These are phyloP conservation scores for Corylus americana DNA, from an alignment of 306 rosid species.

Conservation along the genomic window DNA sequence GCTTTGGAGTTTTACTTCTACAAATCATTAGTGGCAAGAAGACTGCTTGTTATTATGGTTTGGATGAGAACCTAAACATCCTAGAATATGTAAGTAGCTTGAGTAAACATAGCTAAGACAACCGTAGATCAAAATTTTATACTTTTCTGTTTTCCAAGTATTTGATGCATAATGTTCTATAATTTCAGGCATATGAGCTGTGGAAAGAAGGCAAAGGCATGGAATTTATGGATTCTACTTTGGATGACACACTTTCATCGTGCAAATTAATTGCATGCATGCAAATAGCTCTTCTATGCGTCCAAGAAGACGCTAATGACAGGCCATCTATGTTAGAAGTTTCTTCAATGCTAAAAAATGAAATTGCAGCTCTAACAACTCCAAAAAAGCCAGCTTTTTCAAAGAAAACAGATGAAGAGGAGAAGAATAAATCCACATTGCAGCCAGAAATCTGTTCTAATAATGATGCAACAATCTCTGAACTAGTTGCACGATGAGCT, in stretches of 20 bases:
- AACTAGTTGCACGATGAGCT: constrained; percentile 7
- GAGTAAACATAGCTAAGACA: background rate
- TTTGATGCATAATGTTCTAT: background rate
- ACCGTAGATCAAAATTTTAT: background rate
- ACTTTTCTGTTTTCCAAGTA: background rate
- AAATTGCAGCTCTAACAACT: background rate
- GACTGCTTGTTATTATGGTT: constrained; percentile 9
- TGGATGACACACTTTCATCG: constrained; percentile 34
- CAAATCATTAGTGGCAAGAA: constrained; percentile 43
- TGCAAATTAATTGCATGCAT: constrained; percentile 35
- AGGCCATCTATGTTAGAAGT: constrained; percentile 42
- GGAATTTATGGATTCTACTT: constrained; percentile 30
- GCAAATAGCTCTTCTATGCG: constrained; percentile 38
- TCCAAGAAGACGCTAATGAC: constrained; percentile 30
- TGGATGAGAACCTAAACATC: constrained; percentile 20
- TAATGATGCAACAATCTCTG: constrained; percentile 16
- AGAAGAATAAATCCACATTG: background rate
- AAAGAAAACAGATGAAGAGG: background rate
- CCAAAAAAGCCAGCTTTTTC: constrained; percentile 39
- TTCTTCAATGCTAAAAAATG: constrained; percentile 36
- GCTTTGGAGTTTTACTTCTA: constrained; percentile 41
- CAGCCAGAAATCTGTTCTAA: background rate
- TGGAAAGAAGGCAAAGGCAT: constrained; percentile 36
- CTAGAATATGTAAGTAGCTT: constrained; percentile 36
- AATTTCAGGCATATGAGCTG: constrained; percentile 35